Conservation (phyloP, 1,284 basidiomycete genomes). For the Amylostereum areolatum region DNA sequence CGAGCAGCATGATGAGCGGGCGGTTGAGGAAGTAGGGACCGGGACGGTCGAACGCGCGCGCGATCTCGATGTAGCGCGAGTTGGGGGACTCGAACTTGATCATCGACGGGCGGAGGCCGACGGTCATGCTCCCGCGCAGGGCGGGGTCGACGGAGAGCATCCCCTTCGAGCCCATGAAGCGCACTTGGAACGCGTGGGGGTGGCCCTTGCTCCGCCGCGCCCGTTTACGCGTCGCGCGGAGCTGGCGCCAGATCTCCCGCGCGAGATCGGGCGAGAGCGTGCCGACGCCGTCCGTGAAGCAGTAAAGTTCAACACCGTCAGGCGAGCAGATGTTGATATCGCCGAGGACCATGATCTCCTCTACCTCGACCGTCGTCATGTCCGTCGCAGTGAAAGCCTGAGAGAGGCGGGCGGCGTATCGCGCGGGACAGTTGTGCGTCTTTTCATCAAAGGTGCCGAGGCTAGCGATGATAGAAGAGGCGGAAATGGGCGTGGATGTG, state of each 20-base stretch:
- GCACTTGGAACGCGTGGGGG: conserved; percentile 52
- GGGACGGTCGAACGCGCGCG: conserved; percentile 55
- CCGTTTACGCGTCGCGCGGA: conserved; percentile 34
- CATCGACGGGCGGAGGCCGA: conserved; percentile 54
- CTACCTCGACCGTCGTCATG: conserved; percentile 43
- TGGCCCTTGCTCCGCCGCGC: conserved; percentile 26
- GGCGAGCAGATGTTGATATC: conserved; percentile 31
- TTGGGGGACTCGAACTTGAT: conserved; percentile 52
- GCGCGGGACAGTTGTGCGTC: conserved; percentile 45
- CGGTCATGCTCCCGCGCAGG: conserved; percentile 35
- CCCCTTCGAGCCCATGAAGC: conserved; percentile 57
- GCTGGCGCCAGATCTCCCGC: conserved; percentile 39
- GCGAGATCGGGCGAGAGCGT: conserved; percentile 58
- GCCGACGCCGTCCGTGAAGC: conserved; percentile 68
- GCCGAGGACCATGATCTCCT: conserved; percentile 19
- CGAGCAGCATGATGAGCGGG: conserved; percentile 65
- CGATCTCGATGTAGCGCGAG: conserved; percentile 53
- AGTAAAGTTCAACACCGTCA: conserved; percentile 41
- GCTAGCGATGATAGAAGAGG: conserved; percentile 40
- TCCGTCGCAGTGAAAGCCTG: conserved; percentile 73
- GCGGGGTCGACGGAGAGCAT: conserved; percentile 53
- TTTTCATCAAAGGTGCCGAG: conserved; percentile 46
- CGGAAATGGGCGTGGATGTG: conserved; percentile 25
- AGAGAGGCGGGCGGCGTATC: conserved; percentile 65
- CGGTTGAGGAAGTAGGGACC: conserved; percentile 57